Evolutionary conservation across 2,329 filamentous ascomycete species (phyloP).

Genomic region (Akanthomyces muscarius): DNA sequence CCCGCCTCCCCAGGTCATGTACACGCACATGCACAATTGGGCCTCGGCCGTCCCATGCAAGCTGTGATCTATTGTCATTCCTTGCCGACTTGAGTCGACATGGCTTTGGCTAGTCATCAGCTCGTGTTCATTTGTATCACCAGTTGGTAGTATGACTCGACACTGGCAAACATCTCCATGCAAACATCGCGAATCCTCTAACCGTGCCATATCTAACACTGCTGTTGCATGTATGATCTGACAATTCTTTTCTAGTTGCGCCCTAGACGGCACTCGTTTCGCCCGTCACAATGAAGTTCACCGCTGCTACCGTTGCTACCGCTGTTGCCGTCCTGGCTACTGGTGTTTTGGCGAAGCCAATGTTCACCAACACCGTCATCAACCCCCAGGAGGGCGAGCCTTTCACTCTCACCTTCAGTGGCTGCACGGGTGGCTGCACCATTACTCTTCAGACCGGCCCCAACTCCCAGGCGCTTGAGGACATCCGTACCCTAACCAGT

Average conservation of each 20-base stretch:
- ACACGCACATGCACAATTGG: neutral
- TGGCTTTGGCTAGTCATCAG: neutral
- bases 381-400: slow-evolving; percentile 27
- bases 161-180: neutral
- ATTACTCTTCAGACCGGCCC: slow-evolving; percentile 33
- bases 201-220: neutral
- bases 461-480: slow-evolving; percentile 25
- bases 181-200: neutral
- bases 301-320: slow-evolving; percentile 25
- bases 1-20: neutral
- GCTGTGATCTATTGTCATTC: neutral
- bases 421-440: slow-evolving; percentile 33
- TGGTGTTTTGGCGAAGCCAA: slow-evolving; percentile 28
- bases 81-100: neutral
- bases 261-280: neutral
- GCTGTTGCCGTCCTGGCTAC: slow-evolving; percentile 23
- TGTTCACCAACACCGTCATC: slow-evolving; percentile 32
- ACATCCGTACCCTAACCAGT: slow-evolving; percentile 31
- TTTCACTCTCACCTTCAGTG: slow-evolving; percentile 31
- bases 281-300: slow-evolving; percentile 35
- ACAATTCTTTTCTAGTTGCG: neutral
- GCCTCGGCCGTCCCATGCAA: neutral
- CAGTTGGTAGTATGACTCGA: neutral
- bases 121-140: neutral
- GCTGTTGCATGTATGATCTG: neutral